Evolutionary conservation across 805 yeast genomes (phyloP), one percentile per base, ranked within the genome.

Genomic region (Cyberlindnera xishuangbannaensis): DNA sequence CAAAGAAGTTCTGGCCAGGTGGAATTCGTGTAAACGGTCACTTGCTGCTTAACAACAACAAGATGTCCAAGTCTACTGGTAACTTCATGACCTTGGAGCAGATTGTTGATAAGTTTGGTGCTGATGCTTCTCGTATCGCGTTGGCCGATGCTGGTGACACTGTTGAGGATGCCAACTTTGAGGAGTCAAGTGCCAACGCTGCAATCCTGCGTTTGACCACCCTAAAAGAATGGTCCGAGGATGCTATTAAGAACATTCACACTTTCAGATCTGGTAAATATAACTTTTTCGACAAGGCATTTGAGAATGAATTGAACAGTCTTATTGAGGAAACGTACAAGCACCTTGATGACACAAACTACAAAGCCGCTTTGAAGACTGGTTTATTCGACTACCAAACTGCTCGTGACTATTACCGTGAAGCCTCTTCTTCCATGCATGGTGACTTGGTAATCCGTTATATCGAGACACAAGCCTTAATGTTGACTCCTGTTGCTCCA

Each of bases 71-170:
- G 62, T 83, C 95, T 20, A 90, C 97, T 20, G 98, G 98, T 64
- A 92, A 92, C 68, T 92, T 92, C 59, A 70, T 85, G 78, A 92
- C 97, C 32, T 69, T 92, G 59, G 73, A 78, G 50, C 86, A 92
- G 60, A 73, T 83, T 57, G 79, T 80, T 40, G 71, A 76, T 50
- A 92, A 92, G 64, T 92, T 79, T 49, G 98, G 98, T 61, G 95
- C 97, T 32, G 98, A 92, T 61, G 97, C 97, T 26, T 69, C 95
- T 9, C 83, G 98, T 71, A 84, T 92, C 59, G 97, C 98, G 5
- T 68, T 92, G 45, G 98, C 97, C 28, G 98, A 92, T 67, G 96
- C 97, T 33, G 98, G 98, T 69, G 98, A 92, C 59, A 70, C 92
- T 27, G 77, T 87, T 47, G 98, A 92, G 65, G 98, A 92, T 62